Conservation (phyloP, 2,329 filamentous ascomycete species). For the Cercospora janseana region DNA sequence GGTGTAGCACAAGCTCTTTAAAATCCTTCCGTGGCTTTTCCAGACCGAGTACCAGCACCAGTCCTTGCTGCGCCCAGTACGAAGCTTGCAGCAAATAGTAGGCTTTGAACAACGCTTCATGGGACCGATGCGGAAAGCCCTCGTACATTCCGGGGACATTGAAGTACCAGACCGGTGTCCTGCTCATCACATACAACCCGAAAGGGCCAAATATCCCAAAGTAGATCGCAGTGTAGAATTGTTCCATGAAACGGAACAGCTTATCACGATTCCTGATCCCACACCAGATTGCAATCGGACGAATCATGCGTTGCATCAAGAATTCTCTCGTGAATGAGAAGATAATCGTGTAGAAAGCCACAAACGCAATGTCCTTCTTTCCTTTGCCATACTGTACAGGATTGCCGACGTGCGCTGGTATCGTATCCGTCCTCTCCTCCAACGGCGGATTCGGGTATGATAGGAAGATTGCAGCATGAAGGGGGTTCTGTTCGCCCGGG, state of each 20-base stretch:
- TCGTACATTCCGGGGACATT: conserved; percentile 90
- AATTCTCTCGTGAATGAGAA: conserved; percentile 93
- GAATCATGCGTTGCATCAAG: conserved; percentile 85
- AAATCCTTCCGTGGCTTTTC: conserved; percentile 96
- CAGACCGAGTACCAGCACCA: conserved; percentile 80
- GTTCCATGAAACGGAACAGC: conserved; percentile 91
- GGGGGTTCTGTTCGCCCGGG: conserved; percentile 73
- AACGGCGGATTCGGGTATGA: conserved; percentile 66
- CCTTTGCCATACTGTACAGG: conserved; percentile 79
- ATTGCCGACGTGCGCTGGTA: conserved; percentile 47
- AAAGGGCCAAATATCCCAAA: conserved; percentile 78
- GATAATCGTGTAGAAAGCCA: conserved; percentile 83
- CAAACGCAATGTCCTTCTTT: conserved; percentile 79
- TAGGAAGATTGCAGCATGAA: conserved; percentile 82
- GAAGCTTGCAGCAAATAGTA: conserved; percentile 94
- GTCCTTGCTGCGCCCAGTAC: conserved; percentile 93
- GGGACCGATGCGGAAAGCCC: conserved; percentile 76
- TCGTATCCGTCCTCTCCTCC: conserved; percentile 35
- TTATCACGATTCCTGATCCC: conserved; percentile 73
- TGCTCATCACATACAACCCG: conserved; percentile 86
- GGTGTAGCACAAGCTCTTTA: conserved; percentile 86
- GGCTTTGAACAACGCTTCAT: conserved; percentile 81
- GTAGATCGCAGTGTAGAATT: conserved; percentile 91
- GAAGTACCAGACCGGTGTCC: conserved; percentile 94
- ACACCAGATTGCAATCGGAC: conserved; percentile 67